Evolutionary conservation across 345 rosid genomes (phyloP).

Genomic region (Linum trigynum): DNA sequence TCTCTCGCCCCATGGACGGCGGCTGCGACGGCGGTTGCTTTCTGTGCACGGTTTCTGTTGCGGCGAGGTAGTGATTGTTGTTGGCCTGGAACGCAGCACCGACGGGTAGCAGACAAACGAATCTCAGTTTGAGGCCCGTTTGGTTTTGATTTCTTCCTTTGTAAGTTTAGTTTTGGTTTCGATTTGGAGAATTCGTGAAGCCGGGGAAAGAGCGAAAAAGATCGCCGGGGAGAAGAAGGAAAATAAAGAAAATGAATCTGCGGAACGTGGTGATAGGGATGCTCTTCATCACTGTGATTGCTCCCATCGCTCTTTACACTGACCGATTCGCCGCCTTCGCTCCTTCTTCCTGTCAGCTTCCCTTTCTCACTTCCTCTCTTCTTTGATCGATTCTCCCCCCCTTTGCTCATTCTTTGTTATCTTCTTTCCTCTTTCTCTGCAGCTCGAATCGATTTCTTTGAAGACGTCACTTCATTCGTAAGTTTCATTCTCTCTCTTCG

Average conservation of each 20-base stretch:
- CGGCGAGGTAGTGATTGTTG: not conserved
- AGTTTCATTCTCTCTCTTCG: constrained; percentile 16
- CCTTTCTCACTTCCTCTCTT: not conserved
- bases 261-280: constrained; percentile 57
- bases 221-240: not conserved
- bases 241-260: constrained; percentile 36
- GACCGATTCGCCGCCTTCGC: constrained; percentile 44
- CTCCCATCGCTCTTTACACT: constrained; percentile 72
- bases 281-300: constrained; percentile 55
- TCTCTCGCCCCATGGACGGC: not conserved
- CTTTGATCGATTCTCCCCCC: not conserved
- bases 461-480: constrained; percentile 60
- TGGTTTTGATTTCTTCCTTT: not conserved
- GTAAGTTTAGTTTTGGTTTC: not conserved
- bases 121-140: not conserved
- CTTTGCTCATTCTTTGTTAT: not conserved
- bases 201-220: not conserved
- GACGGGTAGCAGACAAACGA: not conserved
- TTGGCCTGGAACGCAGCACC: not conserved
- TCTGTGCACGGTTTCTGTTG: too few relatives aligned
- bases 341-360: constrained; percentile 33
- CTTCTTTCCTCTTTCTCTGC: constrained; percentile 14
- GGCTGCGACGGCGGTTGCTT: not conserved
- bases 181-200: not conserved
- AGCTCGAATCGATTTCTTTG: constrained; percentile 62